phyloP scores from a whole-genome alignment of 2,329 filamentous ascomycete genomes.

The Cercospora beticola region DNA sequence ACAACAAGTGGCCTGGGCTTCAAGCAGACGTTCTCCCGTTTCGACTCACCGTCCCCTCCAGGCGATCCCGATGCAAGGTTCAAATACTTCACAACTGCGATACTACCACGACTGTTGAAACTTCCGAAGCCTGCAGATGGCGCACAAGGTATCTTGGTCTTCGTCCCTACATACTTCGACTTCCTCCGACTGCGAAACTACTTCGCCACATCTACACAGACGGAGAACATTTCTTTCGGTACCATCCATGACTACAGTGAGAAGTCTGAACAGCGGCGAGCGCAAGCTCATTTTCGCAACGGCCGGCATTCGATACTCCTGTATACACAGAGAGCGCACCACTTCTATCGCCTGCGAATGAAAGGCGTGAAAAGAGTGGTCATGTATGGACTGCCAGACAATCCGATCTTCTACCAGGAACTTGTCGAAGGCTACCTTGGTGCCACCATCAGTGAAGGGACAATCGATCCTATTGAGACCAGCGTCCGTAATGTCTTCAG shows the following conservation, averaged over 20 bases:
- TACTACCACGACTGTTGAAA: slow-evolving; percentile 73
- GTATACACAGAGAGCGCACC: slow-evolving; percentile 94
- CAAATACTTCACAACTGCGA: slow-evolving; percentile 80
- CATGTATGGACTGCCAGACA: slow-evolving; percentile 88
- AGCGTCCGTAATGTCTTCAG: slow-evolving; percentile 68
- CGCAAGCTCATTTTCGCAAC: slow-evolving; percentile 80
- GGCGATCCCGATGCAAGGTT: slow-evolving; percentile 86
- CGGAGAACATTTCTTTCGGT: slow-evolving; percentile 67
- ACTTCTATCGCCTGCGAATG: slow-evolving; percentile 86
- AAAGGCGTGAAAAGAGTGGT: slow-evolving; percentile 80
- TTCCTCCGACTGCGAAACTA: slow-evolving; percentile 92
- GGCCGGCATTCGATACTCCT: slow-evolving; percentile 80
- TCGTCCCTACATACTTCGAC: slow-evolving; percentile 90
- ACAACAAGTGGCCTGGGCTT: slow-evolving; percentile 58
- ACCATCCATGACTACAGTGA: slow-evolving; percentile 86
- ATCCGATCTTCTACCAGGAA: slow-evolving; percentile 77
- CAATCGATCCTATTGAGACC: slow-evolving; percentile 51
- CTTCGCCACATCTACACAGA: slow-evolving; percentile 68
- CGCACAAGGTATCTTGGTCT: slow-evolving; percentile 71
- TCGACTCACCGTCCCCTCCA: slow-evolving; percentile 68
- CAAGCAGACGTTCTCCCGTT: slow-evolving; percentile 86
- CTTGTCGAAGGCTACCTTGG: slow-evolving; percentile 67
- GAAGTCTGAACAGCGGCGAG: slow-evolving; percentile 73
- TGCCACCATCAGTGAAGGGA: slow-evolving; percentile 56
- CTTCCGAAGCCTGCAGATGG: slow-evolving; percentile 59